These are phyloP conservation scores for Colletotrichum scovillei DNA, from an alignment of 2,329 filamentous ascomycete species.

Conservation along the genomic window DNA sequence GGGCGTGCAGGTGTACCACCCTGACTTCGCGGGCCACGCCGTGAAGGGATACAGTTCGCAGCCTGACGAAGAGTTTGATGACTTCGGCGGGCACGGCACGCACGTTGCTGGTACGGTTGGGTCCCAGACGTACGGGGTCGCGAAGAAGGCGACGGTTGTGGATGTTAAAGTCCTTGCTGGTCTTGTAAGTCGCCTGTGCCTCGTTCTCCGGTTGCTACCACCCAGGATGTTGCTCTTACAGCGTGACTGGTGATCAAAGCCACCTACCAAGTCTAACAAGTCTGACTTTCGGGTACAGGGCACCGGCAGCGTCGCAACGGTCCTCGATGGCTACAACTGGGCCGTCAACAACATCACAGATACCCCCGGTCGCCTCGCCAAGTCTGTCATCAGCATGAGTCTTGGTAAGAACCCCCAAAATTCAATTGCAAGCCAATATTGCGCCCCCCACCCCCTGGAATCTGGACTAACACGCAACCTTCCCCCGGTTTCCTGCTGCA, in stretches of 20 bases:
- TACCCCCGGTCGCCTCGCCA: slow-evolving; percentile 39
- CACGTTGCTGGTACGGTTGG: slow-evolving; percentile 51
- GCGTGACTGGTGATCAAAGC: not conserved
- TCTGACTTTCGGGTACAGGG: slow-evolving; percentile 33
- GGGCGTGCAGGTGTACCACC: slow-evolving; percentile 44
- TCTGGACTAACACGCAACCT: not conserved
- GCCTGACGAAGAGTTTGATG: slow-evolving; percentile 43
- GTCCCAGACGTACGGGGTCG: slow-evolving; percentile 51
- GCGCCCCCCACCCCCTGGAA: too few species aligned
- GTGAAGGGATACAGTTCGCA: slow-evolving; percentile 38
- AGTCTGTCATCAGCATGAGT: slow-evolving; percentile 58
- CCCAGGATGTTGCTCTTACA: too few species aligned
- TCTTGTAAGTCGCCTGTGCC: slow-evolving; percentile 27
- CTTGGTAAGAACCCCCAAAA: slow-evolving; percentile 39
- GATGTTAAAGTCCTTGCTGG: slow-evolving; percentile 56
- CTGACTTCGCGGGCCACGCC: slow-evolving; percentile 48
- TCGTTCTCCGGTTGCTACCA: too few species aligned
- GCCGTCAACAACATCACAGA: slow-evolving; percentile 47
- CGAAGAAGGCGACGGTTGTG: slow-evolving; percentile 55
- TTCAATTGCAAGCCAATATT: not conserved
- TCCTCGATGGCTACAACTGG: slow-evolving; percentile 49
- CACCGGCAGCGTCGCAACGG: slow-evolving; percentile 32
- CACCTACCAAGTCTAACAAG: slow-evolving; percentile 22
- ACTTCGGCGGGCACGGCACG: slow-evolving; percentile 56
- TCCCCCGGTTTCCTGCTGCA: not conserved